A percentile compares a stretch with the other conserved stretches of the same genome.
These are phyloP conservation scores for Dipteronia sinensis DNA, from an alignment of 345 rosid species.

Conservation along the genomic window DNA sequence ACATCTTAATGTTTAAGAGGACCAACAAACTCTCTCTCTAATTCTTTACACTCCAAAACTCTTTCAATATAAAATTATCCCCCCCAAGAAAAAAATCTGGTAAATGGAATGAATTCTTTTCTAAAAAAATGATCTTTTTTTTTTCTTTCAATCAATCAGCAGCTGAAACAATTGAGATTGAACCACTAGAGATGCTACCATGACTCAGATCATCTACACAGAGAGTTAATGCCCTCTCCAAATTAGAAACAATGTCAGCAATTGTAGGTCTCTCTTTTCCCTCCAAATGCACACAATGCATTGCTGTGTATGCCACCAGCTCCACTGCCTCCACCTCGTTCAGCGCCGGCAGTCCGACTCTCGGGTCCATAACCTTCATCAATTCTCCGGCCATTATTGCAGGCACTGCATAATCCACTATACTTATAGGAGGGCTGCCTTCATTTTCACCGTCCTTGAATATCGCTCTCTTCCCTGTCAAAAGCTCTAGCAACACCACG, in stretches of 20 bases:
- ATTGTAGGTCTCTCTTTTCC: constrained; percentile 74
- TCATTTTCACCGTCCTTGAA: constrained; percentile 50
- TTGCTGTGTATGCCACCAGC: constrained; percentile 72
- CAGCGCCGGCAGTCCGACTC: constrained; percentile 56
- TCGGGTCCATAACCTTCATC: constrained; percentile 53
- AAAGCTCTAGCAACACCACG: constrained; percentile 72
- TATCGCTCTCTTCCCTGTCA: constrained; percentile 77
- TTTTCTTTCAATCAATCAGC: constrained; percentile 36
- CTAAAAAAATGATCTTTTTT: background rate
- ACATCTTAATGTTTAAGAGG: constrained; percentile 33
- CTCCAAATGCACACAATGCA: constrained; percentile 75
- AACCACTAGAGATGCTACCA: constrained; percentile 74
- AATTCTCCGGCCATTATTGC: constrained; percentile 48
- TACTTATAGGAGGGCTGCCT: constrained; percentile 45
- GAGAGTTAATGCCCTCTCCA: constrained; percentile 68
- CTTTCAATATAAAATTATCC: constrained; percentile 14
- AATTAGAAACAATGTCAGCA: constrained; percentile 58
- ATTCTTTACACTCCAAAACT: constrained; percentile 34
- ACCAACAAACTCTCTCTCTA: constrained; percentile 16
- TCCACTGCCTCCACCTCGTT: constrained; percentile 84
- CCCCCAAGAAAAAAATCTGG: constrained; percentile 4
- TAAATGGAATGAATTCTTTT: background rate
- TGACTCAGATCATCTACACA: constrained; percentile 59
- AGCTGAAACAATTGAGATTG: constrained; percentile 48
- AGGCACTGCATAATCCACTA: constrained; percentile 74